Percentiles rank a stretch among this genome's conserved stretches.
Evolutionary conservation across 768 basidiomycete species (phyloP).

Genomic region (Pluteus cervinus): DNA sequence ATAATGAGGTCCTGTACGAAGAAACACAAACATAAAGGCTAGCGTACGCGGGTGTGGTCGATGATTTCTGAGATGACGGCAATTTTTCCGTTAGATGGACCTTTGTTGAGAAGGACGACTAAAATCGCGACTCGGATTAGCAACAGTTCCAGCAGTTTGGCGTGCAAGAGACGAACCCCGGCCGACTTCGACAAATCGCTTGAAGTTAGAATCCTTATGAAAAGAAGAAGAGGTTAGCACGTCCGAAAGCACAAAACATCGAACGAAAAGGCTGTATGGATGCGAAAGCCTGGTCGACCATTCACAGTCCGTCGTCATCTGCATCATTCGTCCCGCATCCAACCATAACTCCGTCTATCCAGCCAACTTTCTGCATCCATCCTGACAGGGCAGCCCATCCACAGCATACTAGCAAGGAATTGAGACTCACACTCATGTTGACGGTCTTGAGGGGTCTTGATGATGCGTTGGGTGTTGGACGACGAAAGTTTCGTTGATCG

Average conservation of each 20-base stretch:
- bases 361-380: conserved; percentile 3
- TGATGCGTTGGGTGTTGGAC: too few species aligned
- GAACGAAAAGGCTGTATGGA: not conserved
- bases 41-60: conserved; percentile 93
- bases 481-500: too few species aligned
- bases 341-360: conserved; percentile 4
- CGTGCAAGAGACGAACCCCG: conserved; percentile 52
- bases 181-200: conserved; percentile 97
- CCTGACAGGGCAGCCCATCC: not conserved
- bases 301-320: not conserved
- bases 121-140: too few species aligned
- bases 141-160: conserved; percentile 1
- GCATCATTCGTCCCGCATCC: conserved; percentile 4
- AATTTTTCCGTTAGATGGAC: conserved; percentile 81
- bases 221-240: conserved; percentile 11
- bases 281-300: not conserved
- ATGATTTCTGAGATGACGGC: conserved; percentile 97
- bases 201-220: conserved; percentile 77
- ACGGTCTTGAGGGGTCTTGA: conserved; percentile 2
- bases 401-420: not conserved
- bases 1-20: conserved; percentile 1
- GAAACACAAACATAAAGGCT: not conserved
- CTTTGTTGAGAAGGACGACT: conserved; percentile 90
- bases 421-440: conserved; percentile 5
- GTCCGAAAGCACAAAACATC: not conserved